Conservation (phyloP, 2,329 filamentous ascomycete species). For the Cucurbitaria berberidis region DNA sequence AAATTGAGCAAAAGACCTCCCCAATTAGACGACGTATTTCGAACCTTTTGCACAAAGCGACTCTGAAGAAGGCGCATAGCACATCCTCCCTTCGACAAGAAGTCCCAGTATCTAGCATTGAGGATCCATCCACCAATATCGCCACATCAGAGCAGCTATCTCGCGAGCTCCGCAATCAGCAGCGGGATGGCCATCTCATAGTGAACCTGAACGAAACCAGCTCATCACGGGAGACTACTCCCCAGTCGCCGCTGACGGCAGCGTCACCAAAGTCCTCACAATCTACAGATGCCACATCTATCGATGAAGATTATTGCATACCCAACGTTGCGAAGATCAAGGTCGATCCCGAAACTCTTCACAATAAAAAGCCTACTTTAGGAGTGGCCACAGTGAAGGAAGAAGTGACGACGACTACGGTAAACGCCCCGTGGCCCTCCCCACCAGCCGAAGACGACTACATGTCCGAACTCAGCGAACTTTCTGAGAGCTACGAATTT, state of each 20-base stretch:
- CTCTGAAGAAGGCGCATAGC: constrained; percentile 42
- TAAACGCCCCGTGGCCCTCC: constrained; percentile 38
- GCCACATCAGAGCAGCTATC: constrained; percentile 20
- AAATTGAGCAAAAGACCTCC: constrained; percentile 17
- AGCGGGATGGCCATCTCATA: constrained; percentile 39
- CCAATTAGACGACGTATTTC: constrained; percentile 17
- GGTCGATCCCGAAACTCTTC: constrained; percentile 28
- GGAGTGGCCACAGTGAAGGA: constrained; percentile 40
- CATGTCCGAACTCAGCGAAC: constrained; percentile 49
- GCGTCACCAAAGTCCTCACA: constrained; percentile 44
- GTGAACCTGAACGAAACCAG: constrained; percentile 36
- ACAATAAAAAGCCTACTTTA: constrained; percentile 26
- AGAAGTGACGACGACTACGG: constrained; percentile 34
- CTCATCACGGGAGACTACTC: constrained; percentile 38
- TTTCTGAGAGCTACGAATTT: constrained; percentile 47
- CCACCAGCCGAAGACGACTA: constrained; percentile 37
- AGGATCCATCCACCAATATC: constrained; percentile 32
- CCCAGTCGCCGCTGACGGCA: constrained; percentile 33
- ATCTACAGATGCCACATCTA: constrained; percentile 48
- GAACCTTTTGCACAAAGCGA: constrained; percentile 28
- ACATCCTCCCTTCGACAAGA: constrained; percentile 40
- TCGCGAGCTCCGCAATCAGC: constrained; percentile 39
- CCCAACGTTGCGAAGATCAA: constrained; percentile 25
- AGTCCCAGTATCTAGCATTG: constrained; percentile 42
- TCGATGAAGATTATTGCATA: constrained; percentile 39